A percentile compares a stretch with the other conserved stretches of the same genome.
phyloP scores from a whole-genome alignment of 768 basidiomycete genomes.

The Tulasnella calospora region DNA sequence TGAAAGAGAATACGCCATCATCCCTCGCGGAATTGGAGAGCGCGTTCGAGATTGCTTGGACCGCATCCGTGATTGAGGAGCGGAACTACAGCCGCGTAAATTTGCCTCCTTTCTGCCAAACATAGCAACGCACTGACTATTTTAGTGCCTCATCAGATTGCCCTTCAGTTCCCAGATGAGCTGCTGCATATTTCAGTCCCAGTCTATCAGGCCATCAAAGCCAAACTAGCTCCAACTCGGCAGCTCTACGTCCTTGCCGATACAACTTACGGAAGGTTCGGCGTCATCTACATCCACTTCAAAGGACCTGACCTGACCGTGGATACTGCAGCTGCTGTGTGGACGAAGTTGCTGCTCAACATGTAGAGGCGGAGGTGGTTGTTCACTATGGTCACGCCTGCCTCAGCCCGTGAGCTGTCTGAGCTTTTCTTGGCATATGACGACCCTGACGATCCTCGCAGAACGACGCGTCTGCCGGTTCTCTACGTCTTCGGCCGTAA shows the following conservation, averaged over 20 bases:
- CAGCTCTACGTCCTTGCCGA: constrained; percentile 93
- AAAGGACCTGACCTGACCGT: background rate
- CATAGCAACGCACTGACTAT: constrained; percentile 1
- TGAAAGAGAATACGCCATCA: constrained; percentile 4
- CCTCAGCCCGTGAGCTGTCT: constrained; percentile 70
- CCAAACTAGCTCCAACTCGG: constrained; percentile 40
- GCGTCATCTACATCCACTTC: background rate
- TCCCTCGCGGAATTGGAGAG: constrained; percentile 42
- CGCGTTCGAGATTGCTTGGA: constrained; percentile 72
- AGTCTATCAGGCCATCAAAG: constrained; percentile 66
- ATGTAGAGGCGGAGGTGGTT: constrained; percentile 84
- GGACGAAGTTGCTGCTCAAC: constrained; percentile 92
- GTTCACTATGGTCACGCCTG: constrained; percentile 98
- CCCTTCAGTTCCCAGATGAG: constrained; percentile 94
- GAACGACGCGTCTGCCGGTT: constrained; percentile 81
- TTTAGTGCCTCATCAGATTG: constrained; percentile 50
- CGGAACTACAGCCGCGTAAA: constrained; percentile 69
- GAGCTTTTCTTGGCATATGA: background rate
- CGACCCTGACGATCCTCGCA: constrained; percentile 35
- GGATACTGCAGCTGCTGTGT: constrained; percentile 73
- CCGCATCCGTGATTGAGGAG: constrained; percentile 53
- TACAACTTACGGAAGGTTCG: constrained; percentile 93
- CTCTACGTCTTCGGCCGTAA: constrained; percentile 87
- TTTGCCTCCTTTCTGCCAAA: background rate
- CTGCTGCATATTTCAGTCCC: constrained; percentile 80